Base-by-base conservation (phyloP, 2,329 filamentous ascomycete genomes). In the Fusarium xyrophilum region DNA sequence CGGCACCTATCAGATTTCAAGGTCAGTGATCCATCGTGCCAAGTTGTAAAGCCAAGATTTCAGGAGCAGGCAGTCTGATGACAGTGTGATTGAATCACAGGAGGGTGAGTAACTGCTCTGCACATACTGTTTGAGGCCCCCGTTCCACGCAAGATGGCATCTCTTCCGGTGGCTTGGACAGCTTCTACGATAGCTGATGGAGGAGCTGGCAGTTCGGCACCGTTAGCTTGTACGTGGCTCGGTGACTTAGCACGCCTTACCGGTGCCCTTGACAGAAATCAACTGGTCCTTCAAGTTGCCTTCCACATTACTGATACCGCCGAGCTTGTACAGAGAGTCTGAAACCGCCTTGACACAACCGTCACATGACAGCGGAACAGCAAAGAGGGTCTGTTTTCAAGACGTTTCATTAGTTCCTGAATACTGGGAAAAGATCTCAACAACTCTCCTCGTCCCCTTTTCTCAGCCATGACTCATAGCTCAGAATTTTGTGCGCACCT, bases 311-410 rank as follows among this genome's bases (percentile, higher is more conserved):
- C 85, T 87, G 77, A 98, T 92, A 42, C 94, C 93, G 75, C 88
- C 84, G 43, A 98, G 82, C 75, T 91, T 89, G 79, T 91, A 87
- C 52, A 98, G 82, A 48, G 93, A 89, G 68, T 87, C 86, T 75
- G 93, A 93, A 77, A 99, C 89, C 74, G 93, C 90, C 79, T 94
- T 91, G 79, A 97, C 88, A 82, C 96, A 98, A 76, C 86, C 84
- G 74, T 97, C 91, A 82, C 96, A 98, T 81, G 90, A 93, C 84
- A 98, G 90, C 57, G 93, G 94, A 73, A 98, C 96, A 68, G 95
- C 93, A 80, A 98, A 98, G 69, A 95, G 91, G 65, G 95, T 97
- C 91, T 98, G 69, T 71, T 70, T 76, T 75, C 65, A 66, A 62
- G 69, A 56, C 54, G 74, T 79, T 77, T 78, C 77, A 79, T 80